Conservation (phyloP, 202 grass and related monocot species). For the Zizania palustris region DNA sequence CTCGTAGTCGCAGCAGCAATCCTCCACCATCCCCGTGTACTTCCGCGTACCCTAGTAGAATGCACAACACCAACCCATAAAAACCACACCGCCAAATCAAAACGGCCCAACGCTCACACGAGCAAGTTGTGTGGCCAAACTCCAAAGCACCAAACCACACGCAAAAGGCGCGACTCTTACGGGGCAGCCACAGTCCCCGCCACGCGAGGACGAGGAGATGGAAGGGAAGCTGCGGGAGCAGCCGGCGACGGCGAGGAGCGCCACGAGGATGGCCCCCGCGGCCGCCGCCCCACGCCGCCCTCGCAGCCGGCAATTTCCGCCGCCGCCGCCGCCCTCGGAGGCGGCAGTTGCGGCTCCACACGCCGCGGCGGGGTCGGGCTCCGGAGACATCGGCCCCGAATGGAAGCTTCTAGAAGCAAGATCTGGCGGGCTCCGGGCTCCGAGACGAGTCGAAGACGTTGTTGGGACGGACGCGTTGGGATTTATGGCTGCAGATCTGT, state of each 20-base stretch:
- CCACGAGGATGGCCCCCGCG: conserved; percentile 46
- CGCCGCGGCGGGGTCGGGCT: too few relatives aligned
- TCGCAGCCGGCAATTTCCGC: conserved; percentile 4
- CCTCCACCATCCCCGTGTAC: conserved; percentile 93
- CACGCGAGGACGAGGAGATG: conserved; percentile 7
- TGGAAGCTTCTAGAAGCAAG: conserved; percentile 49
- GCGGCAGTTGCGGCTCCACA: conserved; percentile 7
- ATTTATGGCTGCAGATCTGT: conserved; percentile 25
- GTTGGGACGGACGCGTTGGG: conserved; percentile 14
- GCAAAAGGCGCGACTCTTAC: conserved; percentile 32
- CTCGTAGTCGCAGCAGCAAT: conserved; percentile 95
- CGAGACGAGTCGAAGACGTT: not conserved
- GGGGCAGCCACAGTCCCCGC: conserved; percentile 50
- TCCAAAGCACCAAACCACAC: not conserved
- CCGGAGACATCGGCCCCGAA: not conserved
- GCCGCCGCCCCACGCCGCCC: conserved; percentile 29
- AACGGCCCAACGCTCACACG: not conserved
- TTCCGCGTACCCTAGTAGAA: conserved; percentile 51
- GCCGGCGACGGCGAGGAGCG: conserved; percentile 53
- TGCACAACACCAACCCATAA: not conserved
- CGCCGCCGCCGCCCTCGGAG: not conserved
- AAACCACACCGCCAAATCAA: conserved; percentile 25
- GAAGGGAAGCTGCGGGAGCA: conserved; percentile 50
- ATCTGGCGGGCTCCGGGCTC: conserved; percentile 25
- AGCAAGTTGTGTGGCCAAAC: conserved; percentile 11